Conservation (phyloP, 257 asterid genomes). For the Primulina eburnea region DNA sequence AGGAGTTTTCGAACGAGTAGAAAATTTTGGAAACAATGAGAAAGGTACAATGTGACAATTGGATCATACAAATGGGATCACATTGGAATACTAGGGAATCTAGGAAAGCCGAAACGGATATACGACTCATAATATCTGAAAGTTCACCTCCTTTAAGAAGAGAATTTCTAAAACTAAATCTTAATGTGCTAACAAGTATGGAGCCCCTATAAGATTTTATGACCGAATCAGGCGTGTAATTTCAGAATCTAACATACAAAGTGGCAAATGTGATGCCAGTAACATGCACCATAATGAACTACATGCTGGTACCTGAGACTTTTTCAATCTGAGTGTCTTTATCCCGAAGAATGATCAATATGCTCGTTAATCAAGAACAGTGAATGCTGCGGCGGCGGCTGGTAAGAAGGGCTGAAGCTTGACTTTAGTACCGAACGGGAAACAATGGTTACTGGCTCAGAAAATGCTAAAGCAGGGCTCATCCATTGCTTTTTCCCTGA, state of each 20-base stretch:
- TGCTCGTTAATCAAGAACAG: constrained; percentile 40
- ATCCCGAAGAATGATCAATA: constrained; percentile 28
- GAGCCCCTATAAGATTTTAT: constrained; percentile 17
- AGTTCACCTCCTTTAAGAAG: background rate
- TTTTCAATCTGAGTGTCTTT: background rate
- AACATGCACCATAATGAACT: constrained; percentile 21
- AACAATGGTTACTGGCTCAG: constrained; percentile 41
- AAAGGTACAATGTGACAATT: too few species aligned
- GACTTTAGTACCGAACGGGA: constrained; percentile 55
- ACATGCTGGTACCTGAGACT: constrained; percentile 33
- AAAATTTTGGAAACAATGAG: too few species aligned
- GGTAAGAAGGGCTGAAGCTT: constrained; percentile 43
- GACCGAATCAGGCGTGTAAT: constrained; percentile 20
- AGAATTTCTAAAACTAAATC: constrained; percentile 10
- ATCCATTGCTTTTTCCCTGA: constrained; percentile 51
- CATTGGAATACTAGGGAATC: background rate
- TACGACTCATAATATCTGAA: background rate
- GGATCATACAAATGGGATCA: too few species aligned
- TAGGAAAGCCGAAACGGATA: background rate
- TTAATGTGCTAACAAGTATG: constrained; percentile 25
- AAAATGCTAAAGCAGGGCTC: constrained; percentile 8
- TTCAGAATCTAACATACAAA: constrained; percentile 33
- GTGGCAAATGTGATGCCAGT: constrained; percentile 16
- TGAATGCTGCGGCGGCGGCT: constrained; percentile 40
- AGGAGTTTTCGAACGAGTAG: too few species aligned